Percentiles rank a stretch among this genome's conserved stretches.
phyloP scores from a whole-genome alignment of 176 grass and related monocot species.

The Oryza punctata region DNA sequence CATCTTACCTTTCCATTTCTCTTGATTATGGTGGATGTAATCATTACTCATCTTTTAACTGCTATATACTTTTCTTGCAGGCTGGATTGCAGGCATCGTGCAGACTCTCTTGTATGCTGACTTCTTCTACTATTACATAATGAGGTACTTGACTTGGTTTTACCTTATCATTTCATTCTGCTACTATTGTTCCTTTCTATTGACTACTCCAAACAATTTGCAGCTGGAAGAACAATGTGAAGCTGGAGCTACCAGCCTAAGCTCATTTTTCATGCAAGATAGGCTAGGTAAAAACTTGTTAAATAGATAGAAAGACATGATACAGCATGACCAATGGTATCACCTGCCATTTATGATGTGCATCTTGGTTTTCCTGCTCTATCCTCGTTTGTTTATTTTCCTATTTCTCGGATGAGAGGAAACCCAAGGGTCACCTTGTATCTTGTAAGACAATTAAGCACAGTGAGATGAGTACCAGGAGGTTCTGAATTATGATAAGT shows the following conservation, averaged over 20 bases:
- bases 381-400: slow-evolving; percentile 3
- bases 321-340: neutral
- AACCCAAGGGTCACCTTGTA: slow-evolving; percentile 21
- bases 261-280: slow-evolving; percentile 32
- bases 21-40: neutral
- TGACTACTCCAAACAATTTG: slow-evolving; percentile 43
- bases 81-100: slow-evolving; percentile 78
- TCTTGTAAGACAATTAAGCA: slow-evolving; percentile 26
- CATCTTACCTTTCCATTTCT: neutral
- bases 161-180: neutral
- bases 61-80: slow-evolving; percentile 34
- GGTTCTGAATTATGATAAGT: neutral
- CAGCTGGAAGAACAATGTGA: slow-evolving; percentile 96
- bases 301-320: slow-evolving; percentile 24
- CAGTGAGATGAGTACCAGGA: slow-evolving; percentile 5
- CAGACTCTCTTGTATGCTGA: slow-evolving; percentile 93
- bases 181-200: slow-evolving; percentile 10
- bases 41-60: slow-evolving; percentile 4
- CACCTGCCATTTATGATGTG: neutral
- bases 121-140: slow-evolving; percentile 97
- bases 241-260: slow-evolving; percentile 86
- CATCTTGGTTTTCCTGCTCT: slow-evolving; percentile 10
- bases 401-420: slow-evolving; percentile 28
- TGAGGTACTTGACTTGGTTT: slow-evolving; percentile 56
- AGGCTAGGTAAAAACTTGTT: slow-evolving; percentile 37